phyloP scores from a whole-genome alignment of 768 basidiomycete species.

The Mrakia frigida region DNA sequence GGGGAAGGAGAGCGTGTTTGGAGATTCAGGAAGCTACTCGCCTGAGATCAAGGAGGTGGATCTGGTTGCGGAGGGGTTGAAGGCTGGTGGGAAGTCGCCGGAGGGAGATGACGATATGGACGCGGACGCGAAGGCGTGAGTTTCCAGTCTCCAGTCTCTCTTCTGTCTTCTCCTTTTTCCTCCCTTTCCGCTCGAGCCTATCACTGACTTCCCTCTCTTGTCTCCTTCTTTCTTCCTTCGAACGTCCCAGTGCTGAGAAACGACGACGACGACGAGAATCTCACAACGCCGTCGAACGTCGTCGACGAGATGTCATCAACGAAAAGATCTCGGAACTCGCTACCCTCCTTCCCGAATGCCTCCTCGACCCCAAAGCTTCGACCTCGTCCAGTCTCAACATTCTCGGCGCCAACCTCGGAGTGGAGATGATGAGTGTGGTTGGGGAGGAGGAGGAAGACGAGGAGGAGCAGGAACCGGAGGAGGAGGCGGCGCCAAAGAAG shows the following conservation, averaged over 20 bases:
- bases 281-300: constrained; percentile 86
- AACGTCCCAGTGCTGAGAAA: constrained; percentile 65
- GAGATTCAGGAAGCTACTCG: not conserved
- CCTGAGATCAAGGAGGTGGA: constrained; percentile 6
- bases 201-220: not conserved
- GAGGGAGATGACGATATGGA: constrained; percentile 16
- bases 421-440: constrained; percentile 1
- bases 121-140: constrained; percentile 21
- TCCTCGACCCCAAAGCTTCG: constrained; percentile 24
- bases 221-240: not conserved
- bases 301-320: constrained; percentile 87
- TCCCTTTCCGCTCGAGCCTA: not conserved
- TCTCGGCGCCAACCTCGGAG: constrained; percentile 7
- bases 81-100: not conserved
- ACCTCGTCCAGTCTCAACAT: not conserved
- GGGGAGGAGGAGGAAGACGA: constrained; percentile 14
- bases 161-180: too few relatives aligned
- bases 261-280: constrained; percentile 71
- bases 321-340: constrained; percentile 89
- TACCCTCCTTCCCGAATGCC: constrained; percentile 61
- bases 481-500: constrained; percentile 42
- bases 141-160: not conserved
- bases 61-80: constrained; percentile 6
- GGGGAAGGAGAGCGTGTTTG: constrained; percentile 9
- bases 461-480: constrained; percentile 37